Conservation (phyloP, 768 basidiomycete species). For the Psilocybe cubensis region DNA sequence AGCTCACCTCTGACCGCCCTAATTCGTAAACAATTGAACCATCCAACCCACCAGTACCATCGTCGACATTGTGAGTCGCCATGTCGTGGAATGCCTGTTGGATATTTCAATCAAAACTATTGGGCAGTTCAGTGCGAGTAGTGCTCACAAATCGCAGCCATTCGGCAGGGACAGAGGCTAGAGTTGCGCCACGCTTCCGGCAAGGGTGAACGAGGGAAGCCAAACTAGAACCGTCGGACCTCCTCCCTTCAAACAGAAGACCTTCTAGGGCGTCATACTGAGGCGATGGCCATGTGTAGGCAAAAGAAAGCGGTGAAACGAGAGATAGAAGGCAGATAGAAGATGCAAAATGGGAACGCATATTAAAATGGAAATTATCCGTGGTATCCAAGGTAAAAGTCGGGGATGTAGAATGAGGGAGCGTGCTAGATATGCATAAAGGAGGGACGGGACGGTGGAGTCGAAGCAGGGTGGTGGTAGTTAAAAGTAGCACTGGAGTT, state of each 20-base stretch:
- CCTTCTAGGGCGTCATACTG: constrained; percentile 39
- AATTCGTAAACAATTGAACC: constrained; percentile 53
- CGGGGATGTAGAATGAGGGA: neutral
- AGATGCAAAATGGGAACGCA: neutral
- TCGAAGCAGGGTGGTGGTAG: neutral
- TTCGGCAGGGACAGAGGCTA: constrained; percentile 34
- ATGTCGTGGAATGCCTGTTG: constrained; percentile 53
- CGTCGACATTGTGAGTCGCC: constrained; percentile 47
- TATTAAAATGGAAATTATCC: neutral
- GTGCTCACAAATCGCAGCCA: constrained; percentile 39
- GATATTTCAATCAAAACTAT: neutral
- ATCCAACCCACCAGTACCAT: constrained; percentile 54
- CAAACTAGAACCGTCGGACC: constrained; percentile 34
- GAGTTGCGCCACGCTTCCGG: constrained; percentile 31
- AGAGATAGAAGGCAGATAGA: constrained; percentile 22
- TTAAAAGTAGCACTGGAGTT: neutral
- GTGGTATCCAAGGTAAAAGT: neutral
- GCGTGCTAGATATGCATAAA: constrained; percentile 6
- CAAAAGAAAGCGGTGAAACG: constrained; percentile 20
- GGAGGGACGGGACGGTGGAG: neutral
- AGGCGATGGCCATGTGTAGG: constrained; percentile 39
- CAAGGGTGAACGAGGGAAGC: constrained; percentile 37
- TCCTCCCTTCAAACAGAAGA: constrained; percentile 35
- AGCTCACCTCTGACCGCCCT: constrained; percentile 40
- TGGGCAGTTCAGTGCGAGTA: neutral